phyloP scores from a whole-genome alignment of 1,284 basidiomycete genomes.

The Stygiomarasmius scandens region DNA sequence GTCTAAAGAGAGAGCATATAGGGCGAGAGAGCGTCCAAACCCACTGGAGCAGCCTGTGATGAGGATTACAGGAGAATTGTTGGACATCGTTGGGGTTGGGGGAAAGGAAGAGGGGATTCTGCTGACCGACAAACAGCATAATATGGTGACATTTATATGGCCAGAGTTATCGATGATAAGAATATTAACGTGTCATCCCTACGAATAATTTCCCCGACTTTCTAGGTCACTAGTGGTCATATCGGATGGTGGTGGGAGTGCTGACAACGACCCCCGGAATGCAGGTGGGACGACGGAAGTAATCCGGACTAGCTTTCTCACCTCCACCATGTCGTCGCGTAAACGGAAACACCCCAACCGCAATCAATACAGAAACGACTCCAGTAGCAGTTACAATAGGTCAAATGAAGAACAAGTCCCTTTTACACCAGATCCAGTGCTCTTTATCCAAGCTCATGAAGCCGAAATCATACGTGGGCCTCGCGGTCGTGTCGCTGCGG shows the following conservation, averaged over 20 bases:
- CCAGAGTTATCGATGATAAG: too few species aligned
- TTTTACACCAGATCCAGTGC: constrained; percentile 26
- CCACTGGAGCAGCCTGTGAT: constrained; percentile 25
- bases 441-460: constrained; percentile 69
- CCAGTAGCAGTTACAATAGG: background rate
- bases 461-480: constrained; percentile 62
- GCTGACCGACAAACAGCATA: too few species aligned
- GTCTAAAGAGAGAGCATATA: constrained; percentile 5
- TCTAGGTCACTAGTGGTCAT: too few species aligned
- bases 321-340: constrained; percentile 11
- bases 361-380: background rate
- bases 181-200: too few species aligned
- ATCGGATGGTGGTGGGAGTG: too few species aligned
- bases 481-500: constrained; percentile 41
- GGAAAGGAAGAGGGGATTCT: too few species aligned
- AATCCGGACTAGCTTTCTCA: too few species aligned
- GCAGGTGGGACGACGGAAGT: too few species aligned
- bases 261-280: too few species aligned
- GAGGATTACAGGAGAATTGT: constrained; percentile 15
- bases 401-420: background rate
- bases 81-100: background rate
- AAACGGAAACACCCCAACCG: constrained; percentile 13
- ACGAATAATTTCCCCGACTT: too few species aligned
- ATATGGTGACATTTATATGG: too few species aligned
- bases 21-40: constrained; percentile 17